Evolutionary conservation across 768 basidiomycete species (phyloP).

Genomic region (Clavaria fumosa): DNA sequence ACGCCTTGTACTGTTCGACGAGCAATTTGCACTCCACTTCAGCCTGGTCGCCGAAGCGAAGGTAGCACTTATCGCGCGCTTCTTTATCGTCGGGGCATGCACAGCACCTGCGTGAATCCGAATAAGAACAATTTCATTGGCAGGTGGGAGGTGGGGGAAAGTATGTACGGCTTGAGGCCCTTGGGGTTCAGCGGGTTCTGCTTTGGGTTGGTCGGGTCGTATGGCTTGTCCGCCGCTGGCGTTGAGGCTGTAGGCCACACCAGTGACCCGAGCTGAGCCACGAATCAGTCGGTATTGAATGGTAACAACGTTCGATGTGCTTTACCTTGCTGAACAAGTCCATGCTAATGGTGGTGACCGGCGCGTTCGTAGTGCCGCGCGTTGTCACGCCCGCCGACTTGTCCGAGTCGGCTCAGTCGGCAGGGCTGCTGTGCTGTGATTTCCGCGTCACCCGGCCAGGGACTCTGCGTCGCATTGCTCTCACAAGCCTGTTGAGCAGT

Average conservation of each 20-base stretch:
- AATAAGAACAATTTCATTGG: neutral
- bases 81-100: conserved; percentile 92
- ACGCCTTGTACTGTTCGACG: conserved; percentile 67
- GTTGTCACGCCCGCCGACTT: no score
- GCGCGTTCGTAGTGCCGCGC: no score
- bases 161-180: conserved; percentile 87
- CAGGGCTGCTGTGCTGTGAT: no score
- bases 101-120: conserved; percentile 57
- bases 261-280: no score
- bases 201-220: conserved; percentile 61
- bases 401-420: no score
- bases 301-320: no score
- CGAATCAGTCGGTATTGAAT: no score
- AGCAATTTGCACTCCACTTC: conserved; percentile 69
- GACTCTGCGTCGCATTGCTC: no score
- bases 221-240: conserved; percentile 27
- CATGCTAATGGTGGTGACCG: no score
- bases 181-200: conserved; percentile 84
- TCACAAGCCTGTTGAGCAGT: no score
- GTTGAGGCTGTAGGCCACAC: no score
- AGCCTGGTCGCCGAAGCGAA: conserved; percentile 53
- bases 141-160: neutral
- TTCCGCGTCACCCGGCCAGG: no score
- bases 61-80: conserved; percentile 87
- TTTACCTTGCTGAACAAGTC: conserved; percentile 34